Evolutionary conservation across 495 filamentous ascomycete genomes (phyloP).

Genomic region (Xylaria acuta): DNA sequence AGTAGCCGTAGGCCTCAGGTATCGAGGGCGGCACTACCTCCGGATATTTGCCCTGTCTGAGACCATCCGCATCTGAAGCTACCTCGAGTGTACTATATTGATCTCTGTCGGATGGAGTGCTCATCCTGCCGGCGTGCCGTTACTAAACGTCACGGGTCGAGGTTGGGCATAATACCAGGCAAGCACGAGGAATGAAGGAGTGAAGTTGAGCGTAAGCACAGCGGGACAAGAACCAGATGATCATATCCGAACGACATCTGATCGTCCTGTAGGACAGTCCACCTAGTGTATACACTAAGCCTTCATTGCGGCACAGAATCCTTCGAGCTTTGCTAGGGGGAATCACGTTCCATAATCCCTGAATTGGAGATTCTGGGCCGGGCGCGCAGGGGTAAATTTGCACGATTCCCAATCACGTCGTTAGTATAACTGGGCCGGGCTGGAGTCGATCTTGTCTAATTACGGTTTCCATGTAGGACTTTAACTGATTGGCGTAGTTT

Average conservation of each 20-base stretch:
- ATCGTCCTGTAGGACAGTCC: background rate
- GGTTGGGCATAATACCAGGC: conserved; percentile 17
- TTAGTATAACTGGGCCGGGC: background rate
- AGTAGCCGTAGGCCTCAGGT: conserved; percentile 19
- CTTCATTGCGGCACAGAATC: background rate
- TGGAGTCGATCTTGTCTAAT: background rate
- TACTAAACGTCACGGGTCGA: conserved; percentile 7
- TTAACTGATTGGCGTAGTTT: background rate
- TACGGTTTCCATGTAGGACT: background rate
- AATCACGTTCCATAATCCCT: conserved; percentile 6
- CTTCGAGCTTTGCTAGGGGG: background rate
- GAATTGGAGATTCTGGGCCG: background rate
- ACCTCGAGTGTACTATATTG: conserved; percentile 41
- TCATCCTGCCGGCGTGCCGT: conserved; percentile 30
- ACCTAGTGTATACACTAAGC: background rate
- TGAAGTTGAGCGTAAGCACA: conserved; percentile 5
- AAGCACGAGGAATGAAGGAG: background rate
- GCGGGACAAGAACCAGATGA: background rate
- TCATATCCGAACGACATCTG: conserved; percentile 1
- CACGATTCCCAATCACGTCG: background rate
- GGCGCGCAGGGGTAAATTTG: background rate
- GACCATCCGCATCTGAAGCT: conserved; percentile 28
- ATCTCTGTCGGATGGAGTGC: conserved; percentile 30
- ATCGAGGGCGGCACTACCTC: conserved; percentile 18
- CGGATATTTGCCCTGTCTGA: conserved; percentile 23